Percentiles rank a stretch among this genome's conserved stretches.
Conservation (phyloP, 75 land plant species). For the Sequoiadendron giganteum region DNA sequence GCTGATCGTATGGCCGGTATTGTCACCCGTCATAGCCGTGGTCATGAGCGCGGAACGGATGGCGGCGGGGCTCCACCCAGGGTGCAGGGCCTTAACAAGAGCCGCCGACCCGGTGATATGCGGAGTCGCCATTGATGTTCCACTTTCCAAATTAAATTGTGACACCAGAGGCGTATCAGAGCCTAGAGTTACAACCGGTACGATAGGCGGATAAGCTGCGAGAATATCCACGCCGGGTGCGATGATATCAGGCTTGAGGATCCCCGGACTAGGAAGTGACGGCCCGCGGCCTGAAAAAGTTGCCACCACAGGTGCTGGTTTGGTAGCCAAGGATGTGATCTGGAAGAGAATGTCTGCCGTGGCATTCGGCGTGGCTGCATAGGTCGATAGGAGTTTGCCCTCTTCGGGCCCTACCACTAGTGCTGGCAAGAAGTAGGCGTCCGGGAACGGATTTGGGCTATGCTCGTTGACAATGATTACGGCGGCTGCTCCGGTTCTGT, state of each 20-base stretch:
- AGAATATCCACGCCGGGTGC: constrained; percentile 61
- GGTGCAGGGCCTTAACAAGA: constrained; percentile 60
- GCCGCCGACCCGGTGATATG: constrained; percentile 68
- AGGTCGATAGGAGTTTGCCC: too few species aligned
- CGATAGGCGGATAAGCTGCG: constrained; percentile 40
- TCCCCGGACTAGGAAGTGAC: constrained; percentile 19
- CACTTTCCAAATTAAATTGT: constrained; percentile 31
- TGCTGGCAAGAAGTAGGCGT: too few species aligned
- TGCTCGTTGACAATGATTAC: too few species aligned
- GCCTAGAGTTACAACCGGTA: background rate
- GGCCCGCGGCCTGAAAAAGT: constrained; percentile 64
- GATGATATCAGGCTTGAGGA: constrained; percentile 62
- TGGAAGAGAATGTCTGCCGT: constrained; percentile 33
- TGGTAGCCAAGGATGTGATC: constrained; percentile 33
- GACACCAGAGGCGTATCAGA: background rate
- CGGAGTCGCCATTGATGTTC: constrained; percentile 79
- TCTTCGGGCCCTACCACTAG: too few species aligned
- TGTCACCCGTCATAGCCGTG: constrained; percentile 49
- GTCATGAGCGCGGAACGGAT: constrained; percentile 83
- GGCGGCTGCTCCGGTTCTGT: too few species aligned
- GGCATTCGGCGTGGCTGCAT: background rate
- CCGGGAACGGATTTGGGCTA: too few species aligned
- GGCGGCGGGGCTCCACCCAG: constrained; percentile 73
- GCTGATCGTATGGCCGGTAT: constrained; percentile 24
- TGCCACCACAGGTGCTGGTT: constrained; percentile 50